phyloP scores from a whole-genome alignment of 176 grass and related monocot genomes.

The Avena sativa region DNA sequence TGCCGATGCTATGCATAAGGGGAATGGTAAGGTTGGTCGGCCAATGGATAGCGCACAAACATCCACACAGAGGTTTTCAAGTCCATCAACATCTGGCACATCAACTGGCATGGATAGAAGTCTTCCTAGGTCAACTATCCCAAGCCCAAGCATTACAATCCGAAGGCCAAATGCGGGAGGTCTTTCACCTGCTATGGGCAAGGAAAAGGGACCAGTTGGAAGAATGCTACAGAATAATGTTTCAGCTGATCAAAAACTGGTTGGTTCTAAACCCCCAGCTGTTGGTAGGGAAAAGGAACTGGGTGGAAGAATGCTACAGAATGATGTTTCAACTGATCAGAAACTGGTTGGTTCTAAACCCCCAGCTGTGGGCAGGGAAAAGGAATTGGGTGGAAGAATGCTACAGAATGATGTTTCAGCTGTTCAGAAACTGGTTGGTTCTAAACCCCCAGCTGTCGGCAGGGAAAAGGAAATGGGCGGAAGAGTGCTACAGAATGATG shows the following conservation, averaged over 20 bases:
- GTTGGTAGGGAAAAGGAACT: conserved; percentile 58
- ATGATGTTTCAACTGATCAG: conserved; percentile 44
- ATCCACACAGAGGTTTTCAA: conserved; percentile 53
- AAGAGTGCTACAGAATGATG: conserved; percentile 36
- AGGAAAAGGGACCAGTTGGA: conserved; percentile 54
- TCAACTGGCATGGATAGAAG: conserved; percentile 48
- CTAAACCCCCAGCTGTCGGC: conserved; percentile 39
- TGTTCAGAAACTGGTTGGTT: conserved; percentile 45
- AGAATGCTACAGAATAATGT: conserved; percentile 41
- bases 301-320: conserved; percentile 38
- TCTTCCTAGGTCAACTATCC: conserved; percentile 51
- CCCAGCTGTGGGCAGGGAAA: conserved; percentile 52
- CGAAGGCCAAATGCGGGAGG: conserved; percentile 53
- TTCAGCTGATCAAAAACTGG: conserved; percentile 51
- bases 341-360: conserved; percentile 43
- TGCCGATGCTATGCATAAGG: conserved; percentile 48
- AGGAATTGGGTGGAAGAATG: conserved; percentile 39
- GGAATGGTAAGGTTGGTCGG: conserved; percentile 56
- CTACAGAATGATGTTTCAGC: conserved; percentile 35
- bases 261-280: conserved; percentile 35
- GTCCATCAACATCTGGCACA: conserved; percentile 42
- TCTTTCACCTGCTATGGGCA: conserved; percentile 47
- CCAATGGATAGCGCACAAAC: conserved; percentile 42
- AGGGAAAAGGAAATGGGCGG: conserved; percentile 50
- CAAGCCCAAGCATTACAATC: conserved; percentile 64